A percentile compares a stretch with the other conserved stretches of the same genome.
Evolutionary conservation across 2,329 filamentous ascomycete species (phyloP).

Genomic region (Aspergillus intermedius): DNA sequence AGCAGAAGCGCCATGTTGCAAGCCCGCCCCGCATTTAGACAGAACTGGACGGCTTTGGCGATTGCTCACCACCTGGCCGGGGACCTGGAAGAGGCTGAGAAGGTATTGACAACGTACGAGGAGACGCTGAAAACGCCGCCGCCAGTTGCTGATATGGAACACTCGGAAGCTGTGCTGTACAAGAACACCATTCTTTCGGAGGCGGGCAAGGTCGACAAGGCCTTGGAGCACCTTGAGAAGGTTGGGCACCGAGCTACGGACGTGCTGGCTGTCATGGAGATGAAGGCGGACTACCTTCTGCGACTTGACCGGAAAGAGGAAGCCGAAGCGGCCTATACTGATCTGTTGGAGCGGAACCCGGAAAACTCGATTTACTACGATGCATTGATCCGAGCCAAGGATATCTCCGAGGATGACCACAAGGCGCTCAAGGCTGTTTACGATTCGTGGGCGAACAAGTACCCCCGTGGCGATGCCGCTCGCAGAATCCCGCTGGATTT

Average conservation of each 20-base stretch:
- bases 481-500: conserved; percentile 85
- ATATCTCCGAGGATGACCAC: conserved; percentile 54
- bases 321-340: conserved; percentile 72
- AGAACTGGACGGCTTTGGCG: conserved; percentile 97
- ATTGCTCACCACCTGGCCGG: conserved; percentile 89
- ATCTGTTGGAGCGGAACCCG: conserved; percentile 75
- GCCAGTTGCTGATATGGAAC: conserved; percentile 73
- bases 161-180: conserved; percentile 90
- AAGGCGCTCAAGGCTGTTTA: conserved; percentile 68
- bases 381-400: conserved; percentile 63
- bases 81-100: conserved; percentile 78
- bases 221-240: conserved; percentile 76
- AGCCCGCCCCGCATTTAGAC: conserved; percentile 69
- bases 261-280: conserved; percentile 76
- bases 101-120: conserved; percentile 85
- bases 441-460: conserved; percentile 72
- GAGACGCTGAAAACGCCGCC: conserved; percentile 81
- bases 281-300: conserved; percentile 75
- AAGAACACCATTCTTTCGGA: conserved; percentile 94
- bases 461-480: conserved; percentile 75
- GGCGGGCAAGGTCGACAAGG: conserved; percentile 72
- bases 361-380: conserved; percentile 85
- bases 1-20: conserved; percentile 85
- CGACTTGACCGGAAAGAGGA: conserved; percentile 71
- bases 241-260: conserved; percentile 74